Conservation (phyloP, 2,329 filamentous ascomycete genomes). For the Immersiporthe knoxdaviesiana region DNA sequence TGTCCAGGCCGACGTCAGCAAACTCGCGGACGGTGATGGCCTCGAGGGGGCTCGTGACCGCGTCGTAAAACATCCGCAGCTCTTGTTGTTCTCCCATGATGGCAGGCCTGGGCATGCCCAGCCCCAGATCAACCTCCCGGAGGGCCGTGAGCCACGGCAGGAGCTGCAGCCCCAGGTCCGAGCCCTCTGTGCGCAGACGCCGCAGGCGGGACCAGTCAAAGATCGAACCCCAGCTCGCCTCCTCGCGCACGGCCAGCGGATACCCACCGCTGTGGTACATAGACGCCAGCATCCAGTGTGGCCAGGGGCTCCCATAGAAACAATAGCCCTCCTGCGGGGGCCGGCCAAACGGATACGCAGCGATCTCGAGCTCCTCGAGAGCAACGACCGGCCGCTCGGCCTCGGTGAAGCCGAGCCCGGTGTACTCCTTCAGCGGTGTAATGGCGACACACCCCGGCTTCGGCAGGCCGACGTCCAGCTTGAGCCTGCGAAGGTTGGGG, state of each 20-base stretch:
- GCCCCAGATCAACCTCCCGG: not conserved
- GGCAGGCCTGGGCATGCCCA: not conserved
- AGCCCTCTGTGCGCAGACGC: not conserved
- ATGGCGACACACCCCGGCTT: not conserved
- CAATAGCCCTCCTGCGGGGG: not conserved
- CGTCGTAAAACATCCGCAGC: not conserved
- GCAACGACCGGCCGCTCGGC: not conserved
- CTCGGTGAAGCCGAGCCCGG: not conserved
- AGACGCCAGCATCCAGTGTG: not conserved
- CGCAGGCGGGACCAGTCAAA: not conserved
- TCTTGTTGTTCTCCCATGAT: not conserved
- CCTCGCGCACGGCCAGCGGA: not conserved
- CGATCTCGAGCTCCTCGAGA: not conserved
- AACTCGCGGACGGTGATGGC: not conserved
- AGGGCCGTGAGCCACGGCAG: not conserved
- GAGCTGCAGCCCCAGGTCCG: not conserved
- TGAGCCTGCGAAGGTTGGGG: not conserved
- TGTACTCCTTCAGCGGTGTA: not conserved
- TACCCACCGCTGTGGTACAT: not conserved
- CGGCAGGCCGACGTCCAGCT: not conserved
- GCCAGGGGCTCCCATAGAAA: not conserved
- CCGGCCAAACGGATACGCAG: not conserved
- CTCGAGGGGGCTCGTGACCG: not conserved
- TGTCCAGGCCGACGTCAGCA: not conserved
- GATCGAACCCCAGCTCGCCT: not conserved